Base-by-base conservation (phyloP, 192 early-diverging fungal species). In the Umbelopsis isabellina region DNA sequence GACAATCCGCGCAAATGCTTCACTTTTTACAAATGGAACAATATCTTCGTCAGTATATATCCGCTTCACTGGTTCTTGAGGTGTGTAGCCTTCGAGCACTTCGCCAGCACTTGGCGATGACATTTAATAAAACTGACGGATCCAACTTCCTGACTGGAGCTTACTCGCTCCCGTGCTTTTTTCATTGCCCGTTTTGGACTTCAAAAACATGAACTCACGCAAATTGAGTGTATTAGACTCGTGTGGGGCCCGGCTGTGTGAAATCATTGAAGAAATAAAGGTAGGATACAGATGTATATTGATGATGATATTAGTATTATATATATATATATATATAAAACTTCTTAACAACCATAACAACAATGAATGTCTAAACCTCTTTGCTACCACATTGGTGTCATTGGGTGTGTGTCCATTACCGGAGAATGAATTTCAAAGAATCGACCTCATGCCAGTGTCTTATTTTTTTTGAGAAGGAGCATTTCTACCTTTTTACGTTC, bases 1-100 rank as follows among this genome's bases (percentile, higher is more conserved):
- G 69, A 91, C 74, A 50, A 94, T 81, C 25, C 89, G 84, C 5
- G 73, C 76, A 82, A 87, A 93, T 1, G 91, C 93, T 45, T 89
- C 84, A 11, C 84, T 87, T 46, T 81, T 55, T 20, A 86, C 76
- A 87, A 91, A 95, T 0, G 69, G 50, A 2, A 58, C 67, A 70
- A 93, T 85, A 41, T 89, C 82, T 66, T 79, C 52, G 27, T 89
- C 82, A 49, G 77, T 80, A 49, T 73, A 70, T 37, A 95, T 94
- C 52, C 79, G 69, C 51, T 90, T 89, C 45, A 64, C 65, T 15
- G 92, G 91, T 3, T 66, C 53, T 22, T 47, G 37, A 70, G 82
- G 85, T 25, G 55, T 68, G 67, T 85, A 83, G 6, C 75, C 72
- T 4, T 66, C 23, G 6, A 72, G 22, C 58, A 73, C 37, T 7